Evolutionary conservation across 768 basidiomycete species (phyloP).

Genomic region (Mycena sanguinolenta): DNA sequence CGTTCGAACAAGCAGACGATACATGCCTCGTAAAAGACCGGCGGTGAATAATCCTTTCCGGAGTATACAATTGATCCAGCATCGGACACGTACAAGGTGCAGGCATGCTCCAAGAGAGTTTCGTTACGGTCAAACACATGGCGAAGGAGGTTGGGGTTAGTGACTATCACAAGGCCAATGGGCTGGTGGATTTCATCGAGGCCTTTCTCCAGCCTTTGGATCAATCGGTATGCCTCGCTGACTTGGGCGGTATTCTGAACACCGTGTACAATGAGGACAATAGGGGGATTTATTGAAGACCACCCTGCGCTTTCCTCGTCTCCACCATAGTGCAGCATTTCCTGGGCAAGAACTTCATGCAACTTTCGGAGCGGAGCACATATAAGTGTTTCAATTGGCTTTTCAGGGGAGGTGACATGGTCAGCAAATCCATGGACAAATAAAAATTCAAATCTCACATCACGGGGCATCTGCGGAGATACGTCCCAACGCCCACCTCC

Average conservation of each 20-base stretch:
- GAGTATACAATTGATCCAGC: background rate
- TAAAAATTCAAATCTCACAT: background rate
- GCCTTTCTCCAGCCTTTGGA: background rate
- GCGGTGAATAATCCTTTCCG: background rate
- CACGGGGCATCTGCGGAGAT: background rate
- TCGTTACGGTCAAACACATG: background rate
- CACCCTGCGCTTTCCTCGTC: too few species aligned
- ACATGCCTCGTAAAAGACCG: background rate
- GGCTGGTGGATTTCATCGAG: background rate
- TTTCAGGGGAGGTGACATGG: too few species aligned
- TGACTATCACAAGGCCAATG: background rate
- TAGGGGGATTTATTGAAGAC: background rate
- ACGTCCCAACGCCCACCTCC: background rate
- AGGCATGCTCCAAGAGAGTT: background rate
- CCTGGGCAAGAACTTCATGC: background rate
- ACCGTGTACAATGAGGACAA: background rate
- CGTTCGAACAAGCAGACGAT: background rate
- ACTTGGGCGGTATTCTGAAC: background rate
- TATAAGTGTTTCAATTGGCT: background rate
- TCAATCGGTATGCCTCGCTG: background rate
- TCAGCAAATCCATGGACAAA: background rate
- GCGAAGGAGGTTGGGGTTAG: background rate
- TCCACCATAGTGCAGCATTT: too few species aligned
- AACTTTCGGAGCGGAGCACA: background rate
- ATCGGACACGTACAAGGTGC: background rate